Percentiles rank a stretch among this genome's conserved stretches.
Evolutionary conservation across 148 eudicot species (phyloP).

Genomic region (Camellia lanceoleosa): DNA sequence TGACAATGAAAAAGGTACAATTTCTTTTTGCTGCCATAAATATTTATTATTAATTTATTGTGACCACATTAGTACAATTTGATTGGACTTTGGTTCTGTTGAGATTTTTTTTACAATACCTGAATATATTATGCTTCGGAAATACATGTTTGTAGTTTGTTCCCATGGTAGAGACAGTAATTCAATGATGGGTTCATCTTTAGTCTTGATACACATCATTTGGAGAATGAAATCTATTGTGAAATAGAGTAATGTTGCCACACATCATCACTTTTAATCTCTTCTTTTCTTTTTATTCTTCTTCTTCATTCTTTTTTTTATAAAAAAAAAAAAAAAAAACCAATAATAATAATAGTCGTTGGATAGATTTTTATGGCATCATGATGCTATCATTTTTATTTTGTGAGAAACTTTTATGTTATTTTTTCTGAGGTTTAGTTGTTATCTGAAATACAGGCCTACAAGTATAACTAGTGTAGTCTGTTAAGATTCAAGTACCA

Average conservation of each 20-base stretch:
- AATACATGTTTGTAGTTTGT: not conserved
- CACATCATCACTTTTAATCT: not conserved
- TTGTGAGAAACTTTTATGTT: not conserved
- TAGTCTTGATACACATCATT: not conserved
- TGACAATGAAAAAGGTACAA: conserved; percentile 26
- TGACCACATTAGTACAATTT: not conserved
- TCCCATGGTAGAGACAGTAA: not conserved
- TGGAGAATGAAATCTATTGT: not conserved
- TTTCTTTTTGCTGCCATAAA: not conserved
- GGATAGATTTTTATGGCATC: not conserved
- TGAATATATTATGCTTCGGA: not conserved
- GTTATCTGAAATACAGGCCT: too few relatives aligned
- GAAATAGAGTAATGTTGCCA: not conserved
- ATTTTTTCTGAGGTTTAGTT: not conserved
- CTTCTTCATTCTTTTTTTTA: too few relatives aligned
- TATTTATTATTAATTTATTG: not conserved
- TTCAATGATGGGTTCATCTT: not conserved
- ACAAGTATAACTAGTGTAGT: too few relatives aligned
- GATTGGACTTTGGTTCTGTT: not conserved
- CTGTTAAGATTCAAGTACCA: too few relatives aligned
- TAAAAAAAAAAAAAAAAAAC: too few relatives aligned
- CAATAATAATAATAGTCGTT: not conserved
- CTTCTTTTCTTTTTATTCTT: not conserved
- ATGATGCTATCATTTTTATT: not conserved
- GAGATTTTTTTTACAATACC: not conserved